Base-by-base conservation (phyloP, 139 green algal genomes). In the Chlamydomonas sphaeroides region DNA sequence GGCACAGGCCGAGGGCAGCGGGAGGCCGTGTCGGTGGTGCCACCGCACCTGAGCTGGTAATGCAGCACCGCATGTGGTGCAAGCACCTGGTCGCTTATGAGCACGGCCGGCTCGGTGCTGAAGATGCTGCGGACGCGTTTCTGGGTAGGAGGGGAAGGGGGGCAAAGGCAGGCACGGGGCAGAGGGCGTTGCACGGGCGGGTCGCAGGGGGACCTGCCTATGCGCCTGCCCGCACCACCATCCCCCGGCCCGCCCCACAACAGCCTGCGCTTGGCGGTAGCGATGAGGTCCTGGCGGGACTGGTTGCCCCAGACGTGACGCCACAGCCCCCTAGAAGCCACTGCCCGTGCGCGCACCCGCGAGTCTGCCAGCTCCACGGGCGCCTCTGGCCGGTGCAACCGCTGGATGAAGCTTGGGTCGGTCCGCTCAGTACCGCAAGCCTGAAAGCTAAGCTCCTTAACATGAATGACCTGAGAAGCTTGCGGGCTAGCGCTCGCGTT, bases 111-210 rank as follows among this genome's bases (percentile, higher is more conserved):
- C 36, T 87, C 83, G 6, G 83, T 87, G 11, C 53, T 74, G 57
- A 87, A 87, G 26, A 87, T 80, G 41, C 30, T 80, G 25, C 83
- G 83, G 20, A 87, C 56, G 1, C 33, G 41, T 41, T 70, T 82
- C 83, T 87, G 82, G 38, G 32, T 7, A 42, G 14, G n/a, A 56
- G 41, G 35, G 11, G 33, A 4, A 36, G 39, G 11, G 63, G 33
- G 17, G 8, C 28, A 11, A 14, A 48, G 5, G 35, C 33, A 4
- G 28, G 17, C 32, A 33, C 48, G 35, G 18, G 35, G 17, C n/a
- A n/a, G n/a, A n/a, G n/a, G n/a, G n/a, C n/a, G n/a, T n/a, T n/a
- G n/a, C n/a, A n/a, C n/a, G n/a, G n/a, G n/a, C n/a, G n/a, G n/a
- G n/a, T n/a, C n/a, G n/a, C n/a, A n/a, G n/a, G n/a, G n/a, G n/a